These are phyloP conservation scores for Knoxdaviesia capensis DNA, from an alignment of 2,329 filamentous ascomycete species.

Conservation along the genomic window DNA sequence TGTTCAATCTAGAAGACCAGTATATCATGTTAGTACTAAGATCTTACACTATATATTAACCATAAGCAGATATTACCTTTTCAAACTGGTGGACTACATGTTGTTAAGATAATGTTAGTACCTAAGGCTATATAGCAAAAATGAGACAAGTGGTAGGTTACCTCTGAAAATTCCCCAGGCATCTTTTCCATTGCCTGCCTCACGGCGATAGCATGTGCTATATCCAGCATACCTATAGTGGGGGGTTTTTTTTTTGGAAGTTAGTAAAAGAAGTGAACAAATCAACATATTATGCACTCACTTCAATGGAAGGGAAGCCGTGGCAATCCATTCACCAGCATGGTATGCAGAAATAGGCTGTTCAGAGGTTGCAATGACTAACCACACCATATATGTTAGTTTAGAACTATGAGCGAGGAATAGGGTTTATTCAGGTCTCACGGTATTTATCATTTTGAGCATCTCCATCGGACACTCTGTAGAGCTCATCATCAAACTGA, in stretches of 20 bases:
- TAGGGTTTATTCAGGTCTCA: conserved; percentile 31
- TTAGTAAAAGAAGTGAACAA: too few relatives aligned
- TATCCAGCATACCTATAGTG: conserved; percentile 68
- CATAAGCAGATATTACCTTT: conserved; percentile 32
- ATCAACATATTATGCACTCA: conserved; percentile 12
- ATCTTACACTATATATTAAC: not conserved
- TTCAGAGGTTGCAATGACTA: conserved; percentile 57
- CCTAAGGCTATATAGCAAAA: too few relatives aligned
- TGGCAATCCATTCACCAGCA: conserved; percentile 78
- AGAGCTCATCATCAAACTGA: conserved; percentile 93
- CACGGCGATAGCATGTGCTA: conserved; percentile 87
- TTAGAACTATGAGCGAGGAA: conserved; percentile 22
- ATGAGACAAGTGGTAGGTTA: too few relatives aligned
- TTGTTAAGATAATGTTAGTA: too few relatives aligned
- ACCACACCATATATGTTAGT: conserved; percentile 1
- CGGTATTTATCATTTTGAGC: conserved; percentile 67
- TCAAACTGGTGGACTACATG: conserved; percentile 75
- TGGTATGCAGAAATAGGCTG: conserved; percentile 89
- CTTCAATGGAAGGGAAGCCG: conserved; percentile 75
- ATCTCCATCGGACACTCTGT: conserved; percentile 84
- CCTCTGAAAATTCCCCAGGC: conserved; percentile 89
- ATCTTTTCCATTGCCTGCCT: conserved; percentile 74
- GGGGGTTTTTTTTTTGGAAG: not conserved
- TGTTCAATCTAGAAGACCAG: conserved; percentile 36
- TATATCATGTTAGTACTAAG: too few relatives aligned